These are phyloP conservation scores for Aspergillus saccharolyticus DNA, from an alignment of 495 filamentous ascomycete genomes.

Conservation along the genomic window DNA sequence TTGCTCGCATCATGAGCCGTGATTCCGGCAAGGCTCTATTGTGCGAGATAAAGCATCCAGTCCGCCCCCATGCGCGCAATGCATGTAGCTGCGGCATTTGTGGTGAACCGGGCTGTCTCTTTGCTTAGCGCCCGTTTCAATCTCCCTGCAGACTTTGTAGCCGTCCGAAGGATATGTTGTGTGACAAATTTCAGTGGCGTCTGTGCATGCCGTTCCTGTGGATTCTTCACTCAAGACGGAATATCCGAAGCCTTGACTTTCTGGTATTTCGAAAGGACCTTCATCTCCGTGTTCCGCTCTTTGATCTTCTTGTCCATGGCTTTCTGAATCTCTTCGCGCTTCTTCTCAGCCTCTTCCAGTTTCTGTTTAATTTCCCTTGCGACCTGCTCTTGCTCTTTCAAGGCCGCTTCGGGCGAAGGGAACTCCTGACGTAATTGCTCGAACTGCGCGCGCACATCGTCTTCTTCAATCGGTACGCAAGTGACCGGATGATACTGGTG, in stretches of 20 bases:
- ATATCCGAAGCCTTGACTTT: slow-evolving; percentile 34
- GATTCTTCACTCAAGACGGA: slow-evolving; percentile 21
- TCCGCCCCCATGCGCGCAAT: not conserved
- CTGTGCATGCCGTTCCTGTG: not conserved
- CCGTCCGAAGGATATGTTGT: not conserved
- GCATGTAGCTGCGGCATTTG: not conserved
- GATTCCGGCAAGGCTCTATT: too few relatives aligned
- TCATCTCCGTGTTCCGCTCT: slow-evolving; percentile 43
- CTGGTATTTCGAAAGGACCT: slow-evolving; percentile 42
- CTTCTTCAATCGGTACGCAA: slow-evolving; percentile 30
- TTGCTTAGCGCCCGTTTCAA: not conserved
- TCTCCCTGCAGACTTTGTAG: not conserved
- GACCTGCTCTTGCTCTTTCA: slow-evolving; percentile 38
- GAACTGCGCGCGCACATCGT: slow-evolving; percentile 31
- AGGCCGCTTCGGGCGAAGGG: slow-evolving; percentile 30
- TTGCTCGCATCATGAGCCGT: not conserved
- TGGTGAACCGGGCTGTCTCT: not conserved
- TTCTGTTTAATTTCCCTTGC: slow-evolving; percentile 37
- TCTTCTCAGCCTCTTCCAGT: slow-evolving; percentile 35
- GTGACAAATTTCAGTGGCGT: not conserved
- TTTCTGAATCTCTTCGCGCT: slow-evolving; percentile 38
- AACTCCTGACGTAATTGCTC: slow-evolving; percentile 36
- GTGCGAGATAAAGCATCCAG: not conserved
- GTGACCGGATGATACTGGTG: slow-evolving; percentile 38
- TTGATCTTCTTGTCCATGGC: slow-evolving; percentile 44